Percentiles rank a stretch among this genome's conserved stretches.
These are phyloP conservation scores for Dactylella cylindrospora DNA, from an alignment of 2,329 filamentous ascomycete genomes.

Conservation along the genomic window DNA sequence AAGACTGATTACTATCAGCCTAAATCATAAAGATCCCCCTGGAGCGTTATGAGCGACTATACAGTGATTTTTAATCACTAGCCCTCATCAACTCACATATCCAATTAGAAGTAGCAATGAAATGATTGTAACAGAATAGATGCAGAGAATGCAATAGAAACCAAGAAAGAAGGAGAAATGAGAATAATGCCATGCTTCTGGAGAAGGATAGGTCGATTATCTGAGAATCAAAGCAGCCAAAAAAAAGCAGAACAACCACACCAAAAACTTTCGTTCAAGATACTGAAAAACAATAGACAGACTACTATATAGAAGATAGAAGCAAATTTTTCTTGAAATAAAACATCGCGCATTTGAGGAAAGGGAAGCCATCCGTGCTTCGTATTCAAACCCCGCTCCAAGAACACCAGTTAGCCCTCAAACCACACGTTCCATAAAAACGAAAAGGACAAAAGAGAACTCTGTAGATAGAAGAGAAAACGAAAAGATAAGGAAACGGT, in stretches of 20 bases:
- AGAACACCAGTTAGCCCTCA: conserved; percentile 37
- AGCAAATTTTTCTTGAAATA: conserved; percentile 31
- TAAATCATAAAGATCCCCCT: background rate
- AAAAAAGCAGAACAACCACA: conserved; percentile 38
- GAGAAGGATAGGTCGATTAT: conserved; percentile 30
- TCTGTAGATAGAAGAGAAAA: conserved; percentile 32
- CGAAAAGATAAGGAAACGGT: conserved; percentile 21
- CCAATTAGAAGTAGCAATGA: conserved; percentile 20
- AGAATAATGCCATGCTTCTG: conserved; percentile 19
- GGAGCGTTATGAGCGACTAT: conserved; percentile 20
- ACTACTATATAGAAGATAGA: conserved; percentile 3
- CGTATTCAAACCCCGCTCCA: conserved; percentile 42
- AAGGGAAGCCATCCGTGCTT: conserved; percentile 37
- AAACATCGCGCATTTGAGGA: conserved; percentile 21
- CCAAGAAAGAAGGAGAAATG: conserved; percentile 6
- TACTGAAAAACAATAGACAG: conserved; percentile 5
- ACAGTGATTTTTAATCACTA: conserved; percentile 37
- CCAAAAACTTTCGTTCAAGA: conserved; percentile 11
- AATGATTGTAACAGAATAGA: conserved; percentile 12
- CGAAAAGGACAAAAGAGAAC: conserved; percentile 32
- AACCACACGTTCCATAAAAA: conserved; percentile 34
- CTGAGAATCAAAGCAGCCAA: conserved; percentile 16
- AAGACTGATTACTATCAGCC: background rate
- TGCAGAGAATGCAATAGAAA: conserved; percentile 24
- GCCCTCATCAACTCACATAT: conserved; percentile 34